Base-by-base conservation (phyloP, 2,329 filamentous ascomycete species). In the Hypoxylon sp. region DNA sequence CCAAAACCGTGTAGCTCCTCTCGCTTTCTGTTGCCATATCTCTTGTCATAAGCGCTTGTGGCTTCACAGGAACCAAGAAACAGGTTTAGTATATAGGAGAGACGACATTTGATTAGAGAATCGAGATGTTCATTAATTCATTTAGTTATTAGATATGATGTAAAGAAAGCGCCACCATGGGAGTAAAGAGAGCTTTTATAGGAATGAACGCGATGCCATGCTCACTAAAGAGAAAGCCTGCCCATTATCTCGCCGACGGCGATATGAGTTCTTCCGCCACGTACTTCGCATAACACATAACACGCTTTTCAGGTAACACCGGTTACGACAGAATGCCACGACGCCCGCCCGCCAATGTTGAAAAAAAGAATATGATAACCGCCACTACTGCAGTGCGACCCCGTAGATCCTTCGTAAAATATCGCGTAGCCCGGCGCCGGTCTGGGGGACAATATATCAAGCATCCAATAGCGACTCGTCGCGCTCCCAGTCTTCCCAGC, bases 401-500 rank as follows among this genome's bases (percentile, higher is more conserved):
- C 59, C 58, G 59, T 55, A 55, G 25, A 58, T 61, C 59, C 50
- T 45, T 59, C 58, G 51, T 64, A 56, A 58, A 41, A 32, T 29
- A 30, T 34, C 21, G 23, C 47, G 16, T 16, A 61, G 39, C 46
- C 25, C 11, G 25, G 21, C 41, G 51, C 50, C 32, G 32, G 16
- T 43, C 19, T 52, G 11, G 29, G 37, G 16, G 50, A 27, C 30
- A 37, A 54, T 47, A 61, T 53, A 48, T 70, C 55, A 70, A 48
- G 27, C 48, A 34, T 65, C 63, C 51, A 68, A 70, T 64, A 71
- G 70, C 65, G 61, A 69, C 56, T 81, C 79, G 57, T 77, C 74
- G 50, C 80, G 78, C 14, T 84, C 83, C 68, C 82, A 84, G 25
- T 84, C 82, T 58, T 87, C 82, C 76, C 88, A 90, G 39, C 81